A percentile compares a stretch with the other conserved stretches of the same genome.
These are phyloP conservation scores for Ganoderma multipileum DNA, from an alignment of 1,284 basidiomycete species.

Conservation along the genomic window DNA sequence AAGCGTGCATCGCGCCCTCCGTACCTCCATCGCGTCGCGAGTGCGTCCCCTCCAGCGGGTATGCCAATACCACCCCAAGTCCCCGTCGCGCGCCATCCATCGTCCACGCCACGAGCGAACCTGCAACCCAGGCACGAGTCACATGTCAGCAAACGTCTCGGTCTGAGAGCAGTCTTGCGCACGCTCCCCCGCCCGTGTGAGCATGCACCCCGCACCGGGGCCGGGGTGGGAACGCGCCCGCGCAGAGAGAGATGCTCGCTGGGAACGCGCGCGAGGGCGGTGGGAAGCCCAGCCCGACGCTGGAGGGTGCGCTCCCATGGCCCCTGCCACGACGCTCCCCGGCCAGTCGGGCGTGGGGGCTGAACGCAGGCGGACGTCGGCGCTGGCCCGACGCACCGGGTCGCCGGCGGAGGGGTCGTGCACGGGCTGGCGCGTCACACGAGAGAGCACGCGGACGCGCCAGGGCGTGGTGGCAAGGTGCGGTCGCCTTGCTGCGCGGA, in stretches of 20 bases:
- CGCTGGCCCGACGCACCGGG: constrained; percentile 11
- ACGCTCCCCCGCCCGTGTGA: constrained; percentile 28
- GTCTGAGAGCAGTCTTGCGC: constrained; percentile 23
- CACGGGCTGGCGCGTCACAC: constrained; percentile 14
- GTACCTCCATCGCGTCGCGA: not conserved
- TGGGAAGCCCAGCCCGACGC: constrained; percentile 24
- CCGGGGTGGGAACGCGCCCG: constrained; percentile 26
- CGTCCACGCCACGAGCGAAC: constrained; percentile 6
- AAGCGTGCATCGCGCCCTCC: not conserved
- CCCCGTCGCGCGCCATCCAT: not conserved
- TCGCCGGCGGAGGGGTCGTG: not conserved
- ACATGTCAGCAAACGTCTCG: constrained; percentile 23
- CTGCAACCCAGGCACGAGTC: constrained; percentile 15
- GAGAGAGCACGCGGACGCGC: not conserved
- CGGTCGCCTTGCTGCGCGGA: not conserved
- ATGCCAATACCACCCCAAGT: not conserved
- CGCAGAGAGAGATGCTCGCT: constrained; percentile 11
- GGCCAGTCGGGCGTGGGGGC: not conserved
- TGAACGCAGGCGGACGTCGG: constrained; percentile 19
- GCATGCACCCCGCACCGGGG: constrained; percentile 13
- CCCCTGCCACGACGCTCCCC: constrained; percentile 18
- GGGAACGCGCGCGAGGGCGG: constrained; percentile 21
- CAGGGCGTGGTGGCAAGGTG: constrained; percentile 5
- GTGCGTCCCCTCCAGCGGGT: not conserved
- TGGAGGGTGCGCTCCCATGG: constrained; percentile 26